These are phyloP conservation scores for Blastocystis sp. DNA, from an alignment of 352 stramenopile species.

Conservation along the genomic window DNA sequence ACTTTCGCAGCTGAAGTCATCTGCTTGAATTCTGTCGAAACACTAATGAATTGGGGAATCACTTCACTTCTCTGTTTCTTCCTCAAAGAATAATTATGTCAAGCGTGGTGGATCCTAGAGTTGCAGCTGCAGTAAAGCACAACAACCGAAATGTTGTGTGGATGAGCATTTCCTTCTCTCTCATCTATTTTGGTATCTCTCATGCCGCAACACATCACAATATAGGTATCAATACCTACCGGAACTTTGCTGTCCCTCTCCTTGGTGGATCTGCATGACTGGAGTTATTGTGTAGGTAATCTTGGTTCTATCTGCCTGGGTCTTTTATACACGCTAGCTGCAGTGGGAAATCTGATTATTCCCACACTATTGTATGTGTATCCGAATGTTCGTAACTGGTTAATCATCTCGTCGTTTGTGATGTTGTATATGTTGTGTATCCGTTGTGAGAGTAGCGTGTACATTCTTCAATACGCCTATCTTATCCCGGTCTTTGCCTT, in stretches of 20 bases:
- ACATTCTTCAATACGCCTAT: constrained; percentile 12
- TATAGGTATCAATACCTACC: constrained; percentile 34
- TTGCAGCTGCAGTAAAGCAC: not conserved
- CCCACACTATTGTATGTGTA: no score
- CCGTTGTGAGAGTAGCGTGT: not conserved
- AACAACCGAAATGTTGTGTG: constrained; percentile 36
- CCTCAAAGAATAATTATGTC: not conserved
- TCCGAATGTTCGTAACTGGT: no score
- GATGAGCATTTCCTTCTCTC: constrained; percentile 27
- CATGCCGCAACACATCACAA: not conserved
- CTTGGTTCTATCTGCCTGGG: constrained; percentile 19
- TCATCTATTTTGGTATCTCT: constrained; percentile 41
- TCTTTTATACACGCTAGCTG: constrained; percentile 2
- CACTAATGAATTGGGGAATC: not conserved
- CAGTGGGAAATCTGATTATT: not conserved
- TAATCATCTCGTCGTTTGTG: not conserved
- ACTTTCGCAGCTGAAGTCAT: not conserved
- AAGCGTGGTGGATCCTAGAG: no score
- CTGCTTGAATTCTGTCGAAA: constrained; percentile 5
- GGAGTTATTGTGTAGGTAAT: constrained; percentile 13
- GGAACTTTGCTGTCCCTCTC: constrained; percentile 35
- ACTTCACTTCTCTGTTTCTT: not conserved
- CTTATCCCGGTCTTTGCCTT: not conserved
- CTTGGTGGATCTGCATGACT: not conserved
- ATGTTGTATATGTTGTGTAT: constrained; percentile 19